Conservation (phyloP, 2,329 filamentous ascomycete genomes). For the Penicillium griseofulvum region DNA sequence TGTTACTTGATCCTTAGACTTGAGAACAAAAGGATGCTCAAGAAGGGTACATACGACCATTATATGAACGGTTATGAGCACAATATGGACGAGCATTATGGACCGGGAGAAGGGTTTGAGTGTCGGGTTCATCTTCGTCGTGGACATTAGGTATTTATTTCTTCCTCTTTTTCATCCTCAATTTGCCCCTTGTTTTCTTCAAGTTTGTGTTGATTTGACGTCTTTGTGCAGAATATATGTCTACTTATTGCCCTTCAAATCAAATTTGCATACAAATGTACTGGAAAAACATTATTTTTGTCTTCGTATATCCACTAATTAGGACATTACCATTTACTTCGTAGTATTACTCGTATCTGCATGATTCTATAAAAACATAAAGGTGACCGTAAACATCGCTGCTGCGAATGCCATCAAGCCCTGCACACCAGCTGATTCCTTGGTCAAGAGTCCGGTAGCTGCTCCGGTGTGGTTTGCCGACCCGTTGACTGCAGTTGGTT, state of each 20-base stretch:
- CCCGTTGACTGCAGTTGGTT: slow-evolving; percentile 10
- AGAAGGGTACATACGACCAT: not conserved
- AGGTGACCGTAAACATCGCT: slow-evolving; percentile 7
- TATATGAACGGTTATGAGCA: not conserved
- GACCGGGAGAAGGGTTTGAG: not conserved
- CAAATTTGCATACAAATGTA: not conserved
- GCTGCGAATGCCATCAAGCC: slow-evolving; percentile 6
- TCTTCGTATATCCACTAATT: not conserved
- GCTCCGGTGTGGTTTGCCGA: slow-evolving; percentile 18
- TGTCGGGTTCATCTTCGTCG: not conserved
- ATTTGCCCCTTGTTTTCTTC: not conserved
- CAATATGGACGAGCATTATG: not conserved
- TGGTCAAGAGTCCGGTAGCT: slow-evolving; percentile 4
- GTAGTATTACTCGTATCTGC: not conserved
- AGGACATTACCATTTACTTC: not conserved
- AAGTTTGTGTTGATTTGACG: not conserved
- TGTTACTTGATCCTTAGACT: slow-evolving; percentile 3
- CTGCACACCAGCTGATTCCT: not conserved
- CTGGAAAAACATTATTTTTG: not conserved
- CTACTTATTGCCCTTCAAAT: not conserved
- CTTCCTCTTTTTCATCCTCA: not conserved
- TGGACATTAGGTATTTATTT: not conserved
- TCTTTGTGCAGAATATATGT: not conserved
- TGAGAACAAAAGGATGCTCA: not conserved
- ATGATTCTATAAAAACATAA: slow-evolving; percentile 13